These are phyloP conservation scores for Sarocladium kiliense DNA, from an alignment of 2,329 filamentous ascomycete species.

Conservation along the genomic window DNA sequence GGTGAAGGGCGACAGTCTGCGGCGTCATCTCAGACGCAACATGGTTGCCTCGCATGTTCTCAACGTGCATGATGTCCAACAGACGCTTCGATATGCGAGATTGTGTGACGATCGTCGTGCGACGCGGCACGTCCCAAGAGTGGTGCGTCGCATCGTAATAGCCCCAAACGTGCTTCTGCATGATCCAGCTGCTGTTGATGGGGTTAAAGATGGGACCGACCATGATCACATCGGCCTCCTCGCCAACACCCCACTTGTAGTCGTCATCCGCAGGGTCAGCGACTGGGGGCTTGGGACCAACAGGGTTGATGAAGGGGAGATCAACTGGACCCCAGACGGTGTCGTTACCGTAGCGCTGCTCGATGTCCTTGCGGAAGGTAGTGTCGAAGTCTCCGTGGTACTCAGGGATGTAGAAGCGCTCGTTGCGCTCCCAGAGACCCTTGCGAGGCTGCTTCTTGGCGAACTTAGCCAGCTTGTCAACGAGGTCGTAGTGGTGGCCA, in stretches of 20 bases:
- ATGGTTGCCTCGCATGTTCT: slow-evolving; percentile 68
- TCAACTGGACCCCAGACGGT: slow-evolving; percentile 63
- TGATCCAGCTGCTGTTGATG: slow-evolving; percentile 66
- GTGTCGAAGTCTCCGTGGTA: slow-evolving; percentile 62
- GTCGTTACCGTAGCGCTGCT: slow-evolving; percentile 42
- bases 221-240: slow-evolving; percentile 69
- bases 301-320: slow-evolving; percentile 54
- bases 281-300: slow-evolving; percentile 59
- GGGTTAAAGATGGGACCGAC: slow-evolving; percentile 79
- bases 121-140: slow-evolving; percentile 57
- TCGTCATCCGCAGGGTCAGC: slow-evolving; percentile 55
- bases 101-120: slow-evolving; percentile 74
- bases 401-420: slow-evolving; percentile 67
- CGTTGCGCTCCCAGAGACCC: slow-evolving; percentile 68
- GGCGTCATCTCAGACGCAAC: slow-evolving; percentile 79
- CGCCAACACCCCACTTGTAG: slow-evolving; percentile 71
- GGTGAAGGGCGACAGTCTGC: slow-evolving; percentile 66
- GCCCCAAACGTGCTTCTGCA: slow-evolving; percentile 62
- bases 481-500: slow-evolving; percentile 76
- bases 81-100: slow-evolving; percentile 67
- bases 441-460: slow-evolving; percentile 64
- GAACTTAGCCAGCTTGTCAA: slow-evolving; percentile 60
- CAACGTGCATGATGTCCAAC: slow-evolving; percentile 71
- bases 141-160: slow-evolving; percentile 49
- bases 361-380: slow-evolving; percentile 62